These are phyloP conservation scores for Mucor irregularis DNA, from an alignment of 371 early-diverging fungal species.

Conservation along the genomic window DNA sequence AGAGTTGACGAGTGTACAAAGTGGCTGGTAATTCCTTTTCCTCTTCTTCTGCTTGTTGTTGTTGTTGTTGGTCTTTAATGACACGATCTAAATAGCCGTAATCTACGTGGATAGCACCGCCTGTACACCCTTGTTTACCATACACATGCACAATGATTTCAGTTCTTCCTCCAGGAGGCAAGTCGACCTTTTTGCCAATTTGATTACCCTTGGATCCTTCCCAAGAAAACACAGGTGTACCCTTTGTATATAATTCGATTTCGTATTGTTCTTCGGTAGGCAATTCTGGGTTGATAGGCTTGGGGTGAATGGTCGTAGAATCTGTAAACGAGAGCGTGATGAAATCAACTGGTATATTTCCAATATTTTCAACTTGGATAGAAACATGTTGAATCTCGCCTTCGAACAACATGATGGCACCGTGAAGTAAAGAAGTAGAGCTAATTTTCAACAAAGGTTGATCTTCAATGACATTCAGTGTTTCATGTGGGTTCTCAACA, in stretches of 20 bases:
- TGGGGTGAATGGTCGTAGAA: slow-evolving; percentile 53
- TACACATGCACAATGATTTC: slow-evolving; percentile 69
- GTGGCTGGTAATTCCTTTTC: slow-evolving; percentile 25
- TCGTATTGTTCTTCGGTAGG: slow-evolving; percentile 80
- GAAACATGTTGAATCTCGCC: slow-evolving; percentile 76
- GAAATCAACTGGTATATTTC: slow-evolving; percentile 71
- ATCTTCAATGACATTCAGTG: slow-evolving; percentile 53
- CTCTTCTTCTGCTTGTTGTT: background rate
- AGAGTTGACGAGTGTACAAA: slow-evolving; percentile 72
- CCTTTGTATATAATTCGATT: slow-evolving; percentile 69
- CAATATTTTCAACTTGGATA: slow-evolving; percentile 74
- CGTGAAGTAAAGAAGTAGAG: slow-evolving; percentile 62
- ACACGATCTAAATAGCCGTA: slow-evolving; percentile 66
- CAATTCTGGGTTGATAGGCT: slow-evolving; percentile 54
- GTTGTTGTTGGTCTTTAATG: slow-evolving; percentile 7
- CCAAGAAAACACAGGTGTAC: slow-evolving; percentile 68
- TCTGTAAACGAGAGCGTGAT: slow-evolving; percentile 72
- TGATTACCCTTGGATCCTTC: slow-evolving; percentile 43
- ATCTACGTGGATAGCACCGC: slow-evolving; percentile 73
- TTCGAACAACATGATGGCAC: slow-evolving; percentile 81
- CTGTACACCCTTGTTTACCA: slow-evolving; percentile 77
- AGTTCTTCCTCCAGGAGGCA: slow-evolving; percentile 60
- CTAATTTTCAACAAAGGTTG: slow-evolving; percentile 72
- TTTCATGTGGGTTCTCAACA: background rate
- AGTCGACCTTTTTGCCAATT: slow-evolving; percentile 43